These are phyloP conservation scores for Stemphylium vesicarium DNA, from an alignment of 2,329 filamentous ascomycete species.

Conservation along the genomic window DNA sequence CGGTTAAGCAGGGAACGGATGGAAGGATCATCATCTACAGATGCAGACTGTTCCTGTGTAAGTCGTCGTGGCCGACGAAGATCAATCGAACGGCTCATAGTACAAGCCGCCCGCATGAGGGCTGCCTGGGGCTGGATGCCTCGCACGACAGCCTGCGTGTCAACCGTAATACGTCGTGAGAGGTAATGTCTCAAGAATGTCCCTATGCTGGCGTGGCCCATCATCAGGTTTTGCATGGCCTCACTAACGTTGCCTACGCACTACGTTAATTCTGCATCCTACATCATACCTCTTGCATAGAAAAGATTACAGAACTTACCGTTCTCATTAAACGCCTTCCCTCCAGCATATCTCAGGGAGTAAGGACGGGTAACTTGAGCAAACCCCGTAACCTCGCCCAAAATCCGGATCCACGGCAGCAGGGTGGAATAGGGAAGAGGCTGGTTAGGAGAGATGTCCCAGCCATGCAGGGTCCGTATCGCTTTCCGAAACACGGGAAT, in stretches of 20 bases:
- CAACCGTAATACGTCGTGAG: conserved; percentile 16
- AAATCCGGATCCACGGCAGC: conserved; percentile 35
- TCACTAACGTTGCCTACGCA: conserved; percentile 35
- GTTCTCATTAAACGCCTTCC: conserved; percentile 50
- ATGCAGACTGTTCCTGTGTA: conserved; percentile 21
- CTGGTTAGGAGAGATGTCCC: conserved; percentile 36
- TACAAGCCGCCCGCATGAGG: conserved; percentile 24
- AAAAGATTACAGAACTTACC: conserved; percentile 28
- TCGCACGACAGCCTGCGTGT: conserved; percentile 21
- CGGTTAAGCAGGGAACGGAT: conserved; percentile 15
- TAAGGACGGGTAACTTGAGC: conserved; percentile 38
- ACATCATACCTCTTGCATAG: not conserved
- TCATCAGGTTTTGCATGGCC: conserved; percentile 42
- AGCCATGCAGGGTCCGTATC: conserved; percentile 25
- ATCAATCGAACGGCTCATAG: conserved; percentile 27
- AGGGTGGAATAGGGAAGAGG: conserved; percentile 31
- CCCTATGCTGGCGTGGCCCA: conserved; percentile 18
- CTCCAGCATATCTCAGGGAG: conserved; percentile 42
- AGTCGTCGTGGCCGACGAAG: conserved; percentile 15
- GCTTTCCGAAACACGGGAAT: conserved; percentile 25
- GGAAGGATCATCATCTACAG: conserved; percentile 18
- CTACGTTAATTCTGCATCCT: conserved; percentile 11
- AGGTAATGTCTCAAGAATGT: conserved; percentile 15
- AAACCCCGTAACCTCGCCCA: conserved; percentile 39
- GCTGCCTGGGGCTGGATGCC: conserved; percentile 16